Conservation (phyloP, 1,139 yeast genomes). For the Kurtzmaniella quercitrusa region DNA sequence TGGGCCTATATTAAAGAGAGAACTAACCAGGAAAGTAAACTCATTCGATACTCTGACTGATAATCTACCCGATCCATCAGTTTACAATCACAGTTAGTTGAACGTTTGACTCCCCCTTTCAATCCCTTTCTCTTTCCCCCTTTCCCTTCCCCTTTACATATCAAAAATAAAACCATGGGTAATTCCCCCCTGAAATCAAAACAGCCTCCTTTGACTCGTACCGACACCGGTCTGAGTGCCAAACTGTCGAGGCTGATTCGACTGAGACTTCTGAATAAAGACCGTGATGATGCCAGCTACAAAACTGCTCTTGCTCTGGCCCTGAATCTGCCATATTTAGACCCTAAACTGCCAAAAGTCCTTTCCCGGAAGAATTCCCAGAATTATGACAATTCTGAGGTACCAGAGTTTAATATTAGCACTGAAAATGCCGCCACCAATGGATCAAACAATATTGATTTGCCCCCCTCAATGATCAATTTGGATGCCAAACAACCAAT, state of each 20-base stretch:
- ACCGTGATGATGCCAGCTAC: conserved; percentile 24
- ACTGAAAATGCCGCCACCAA: conserved; percentile 8
- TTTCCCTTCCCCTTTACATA: too few relatives aligned
- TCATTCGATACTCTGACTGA: too few relatives aligned
- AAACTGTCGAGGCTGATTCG: conserved; percentile 48
- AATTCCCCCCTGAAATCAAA: conserved; percentile 38
- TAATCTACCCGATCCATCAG: too few relatives aligned
- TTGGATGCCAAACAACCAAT: conserved; percentile 70
- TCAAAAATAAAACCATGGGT: conserved; percentile 37
- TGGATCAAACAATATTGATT: conserved; percentile 15
- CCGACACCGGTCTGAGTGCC: conserved; percentile 51
- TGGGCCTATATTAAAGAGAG: too few relatives aligned
- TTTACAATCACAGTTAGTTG: not conserved
- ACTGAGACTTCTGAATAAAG: conserved; percentile 29
- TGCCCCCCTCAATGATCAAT: conserved; percentile 69
- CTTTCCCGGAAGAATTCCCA: conserved; percentile 40
- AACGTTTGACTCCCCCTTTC: not conserved
- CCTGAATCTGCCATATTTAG: conserved; percentile 10
- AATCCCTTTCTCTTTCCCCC: not conserved
- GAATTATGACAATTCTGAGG: conserved; percentile 5
- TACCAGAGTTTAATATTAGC: conserved; percentile 10
- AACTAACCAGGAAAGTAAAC: too few relatives aligned
- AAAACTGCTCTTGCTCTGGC: conserved; percentile 16
- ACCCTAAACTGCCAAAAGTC: conserved; percentile 30
- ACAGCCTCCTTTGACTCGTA: conserved; percentile 43